Base-by-base conservation (phyloP, 2,329 filamentous ascomycete genomes). In the Ophiostoma tasmaniense region DNA sequence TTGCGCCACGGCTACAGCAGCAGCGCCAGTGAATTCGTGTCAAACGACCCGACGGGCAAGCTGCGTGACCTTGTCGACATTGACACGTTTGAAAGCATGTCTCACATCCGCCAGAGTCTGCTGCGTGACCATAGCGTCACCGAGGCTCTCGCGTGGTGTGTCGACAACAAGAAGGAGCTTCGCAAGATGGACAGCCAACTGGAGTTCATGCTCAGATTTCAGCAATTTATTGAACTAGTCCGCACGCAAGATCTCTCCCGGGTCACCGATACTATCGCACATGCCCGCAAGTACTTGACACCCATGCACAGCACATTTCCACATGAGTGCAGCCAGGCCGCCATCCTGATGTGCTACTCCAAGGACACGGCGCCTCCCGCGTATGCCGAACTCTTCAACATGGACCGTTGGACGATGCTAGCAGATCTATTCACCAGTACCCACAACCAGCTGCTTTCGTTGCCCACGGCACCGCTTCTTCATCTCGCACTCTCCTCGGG, bases 201-300 rank as follows among this genome's bases (percentile, higher is more conserved):
- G 20, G 95, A 99, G 78, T 96, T 97, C 76, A 92, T 96, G 83
- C 85, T 99, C 61, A 89, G 95, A 14, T 84, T 96, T 74, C 95
- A 99, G 78, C 93, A 98, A 77, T 98, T 93, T 77, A 93, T 98
- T 74, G 95, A 98, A 79, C 84, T 98, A 71, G 87, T 96, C 70
- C 85, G 94, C 70, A 87, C 84, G 52, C 85, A 85, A 68, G 83
- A 88, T 4, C 81, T 84, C 30, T 76, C 80, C 7, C 92, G 90
- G 75, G 82, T 90, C 62, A 79, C 88, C 65, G 93, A 97, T 72
- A 93, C 93, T 14, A 90, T 93, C 71, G 78, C 83, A 30, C 91
- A 98, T 79, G 93, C 93, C 33, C 90, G 88, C 76, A 96, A 92
- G 77, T 90, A 92, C 77, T 84, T 99, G 35, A 83, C 88, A 20